phyloP scores from a whole-genome alignment of 163 green algal genomes.

The Picocystis sp. region DNA sequence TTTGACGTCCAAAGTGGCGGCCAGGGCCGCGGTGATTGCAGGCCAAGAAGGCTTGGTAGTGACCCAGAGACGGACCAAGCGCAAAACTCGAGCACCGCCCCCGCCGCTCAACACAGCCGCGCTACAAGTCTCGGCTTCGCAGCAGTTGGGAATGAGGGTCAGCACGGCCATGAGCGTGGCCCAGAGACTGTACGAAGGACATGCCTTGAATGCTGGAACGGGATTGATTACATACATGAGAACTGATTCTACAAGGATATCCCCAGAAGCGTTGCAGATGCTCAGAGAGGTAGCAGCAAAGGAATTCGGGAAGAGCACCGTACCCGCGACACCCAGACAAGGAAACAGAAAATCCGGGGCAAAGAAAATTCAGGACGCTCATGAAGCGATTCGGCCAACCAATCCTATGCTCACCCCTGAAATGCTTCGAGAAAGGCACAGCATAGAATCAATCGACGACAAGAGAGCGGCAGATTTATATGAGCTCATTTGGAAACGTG shows the following conservation, averaged over 20 bases:
- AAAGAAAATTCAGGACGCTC: conserved; percentile 85
- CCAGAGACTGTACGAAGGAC: conserved; percentile 79
- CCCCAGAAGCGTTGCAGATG: conserved; percentile 19
- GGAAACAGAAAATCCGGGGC: conserved; percentile 39
- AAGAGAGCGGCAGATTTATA: conserved; percentile 42
- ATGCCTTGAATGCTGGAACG: conserved; percentile 21
- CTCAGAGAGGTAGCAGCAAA: conserved; percentile 21
- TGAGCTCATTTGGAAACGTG: conserved; percentile 52
- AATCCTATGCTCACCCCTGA: conserved; percentile 16
- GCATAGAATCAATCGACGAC: conserved; percentile 3
- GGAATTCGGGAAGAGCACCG: conserved; percentile 23
- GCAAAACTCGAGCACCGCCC: conserved; percentile 19
- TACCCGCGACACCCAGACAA: conserved; percentile 21
- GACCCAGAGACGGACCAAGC: not conserved
- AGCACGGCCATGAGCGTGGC: conserved; percentile 62
- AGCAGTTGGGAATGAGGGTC: conserved; percentile 44
- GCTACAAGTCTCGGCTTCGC: conserved; percentile 68
- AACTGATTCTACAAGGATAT: conserved; percentile 66
- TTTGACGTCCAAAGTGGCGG: conserved; percentile 1
- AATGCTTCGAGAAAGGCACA: conserved; percentile 2
- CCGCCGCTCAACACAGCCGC: conserved; percentile 72
- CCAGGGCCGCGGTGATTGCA: not conserved
- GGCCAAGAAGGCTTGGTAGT: not conserved
- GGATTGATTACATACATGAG: conserved; percentile 94
- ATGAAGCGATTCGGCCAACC: conserved; percentile 82